Conservation (phyloP, 768 basidiomycete genomes). For the Psilocybe subaeruginosa region DNA sequence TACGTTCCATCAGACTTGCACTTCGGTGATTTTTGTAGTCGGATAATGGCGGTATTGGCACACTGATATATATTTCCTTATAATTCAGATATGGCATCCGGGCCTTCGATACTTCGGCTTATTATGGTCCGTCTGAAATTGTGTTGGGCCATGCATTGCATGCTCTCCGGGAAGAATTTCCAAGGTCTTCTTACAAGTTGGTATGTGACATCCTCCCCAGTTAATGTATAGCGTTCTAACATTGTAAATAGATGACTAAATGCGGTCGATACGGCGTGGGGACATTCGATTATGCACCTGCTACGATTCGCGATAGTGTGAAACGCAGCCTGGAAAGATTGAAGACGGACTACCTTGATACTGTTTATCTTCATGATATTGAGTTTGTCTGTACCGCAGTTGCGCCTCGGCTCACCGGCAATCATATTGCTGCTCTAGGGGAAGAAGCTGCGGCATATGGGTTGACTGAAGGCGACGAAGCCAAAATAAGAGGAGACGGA, state of each 20-base stretch:
- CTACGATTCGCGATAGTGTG: constrained; percentile 67
- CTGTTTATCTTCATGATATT: constrained; percentile 83
- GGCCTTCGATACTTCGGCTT: constrained; percentile 83
- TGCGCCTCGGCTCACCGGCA: constrained; percentile 51
- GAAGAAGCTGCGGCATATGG: constrained; percentile 67
- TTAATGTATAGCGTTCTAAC: not conserved
- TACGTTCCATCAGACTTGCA: constrained; percentile 73
- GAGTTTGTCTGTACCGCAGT: constrained; percentile 71
- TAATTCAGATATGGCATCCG: constrained; percentile 71
- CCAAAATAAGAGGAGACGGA: constrained; percentile 61
- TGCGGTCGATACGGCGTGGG: constrained; percentile 75
- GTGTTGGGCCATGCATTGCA: constrained; percentile 70
- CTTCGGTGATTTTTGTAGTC: constrained; percentile 55
- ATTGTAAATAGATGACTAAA: constrained; percentile 70
- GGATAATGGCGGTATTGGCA: not conserved
- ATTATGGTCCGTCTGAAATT: constrained; percentile 81
- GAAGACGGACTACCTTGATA: constrained; percentile 78
- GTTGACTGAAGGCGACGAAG: constrained; percentile 58
- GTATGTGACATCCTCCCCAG: constrained; percentile 37
- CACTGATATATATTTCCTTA: not conserved
- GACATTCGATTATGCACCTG: constrained; percentile 76
- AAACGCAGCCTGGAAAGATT: constrained; percentile 67
- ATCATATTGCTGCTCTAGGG: constrained; percentile 57
- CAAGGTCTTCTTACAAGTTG: constrained; percentile 76
- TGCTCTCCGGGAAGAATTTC: constrained; percentile 67